These are phyloP conservation scores for Arabidopsis hybrid DNA, from an alignment of 441 rosid species.

Conservation along the genomic window DNA sequence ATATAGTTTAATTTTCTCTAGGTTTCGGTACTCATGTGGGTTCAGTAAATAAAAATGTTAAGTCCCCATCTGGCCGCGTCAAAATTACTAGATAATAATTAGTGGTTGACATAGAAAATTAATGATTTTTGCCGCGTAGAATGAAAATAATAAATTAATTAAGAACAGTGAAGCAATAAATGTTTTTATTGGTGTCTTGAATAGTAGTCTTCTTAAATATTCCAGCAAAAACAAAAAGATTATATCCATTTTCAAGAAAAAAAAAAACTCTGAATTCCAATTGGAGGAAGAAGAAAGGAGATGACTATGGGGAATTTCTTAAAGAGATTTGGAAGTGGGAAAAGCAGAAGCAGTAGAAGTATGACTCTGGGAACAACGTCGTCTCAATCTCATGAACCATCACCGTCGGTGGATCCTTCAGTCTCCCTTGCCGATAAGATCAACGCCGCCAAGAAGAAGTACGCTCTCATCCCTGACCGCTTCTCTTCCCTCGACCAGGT, in stretches of 20 bases:
- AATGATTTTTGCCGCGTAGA: slow-evolving; percentile 16
- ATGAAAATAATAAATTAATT: neutral
- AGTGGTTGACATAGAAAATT: neutral
- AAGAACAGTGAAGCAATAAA: neutral
- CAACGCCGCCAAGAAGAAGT: slow-evolving; percentile 40
- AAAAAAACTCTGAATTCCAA: neutral
- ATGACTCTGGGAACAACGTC: slow-evolving; percentile 10
- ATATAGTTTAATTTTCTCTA: neutral
- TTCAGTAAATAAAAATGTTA: neutral
- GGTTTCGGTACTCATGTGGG: slow-evolving; percentile 5
- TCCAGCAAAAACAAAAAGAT: neutral
- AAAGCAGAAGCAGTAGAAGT: slow-evolving; percentile 30
- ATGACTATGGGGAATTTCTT: slow-evolving; percentile 39
- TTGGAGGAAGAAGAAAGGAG: slow-evolving; percentile 27
- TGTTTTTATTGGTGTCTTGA: neutral
- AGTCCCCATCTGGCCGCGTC: slow-evolving; percentile 17
- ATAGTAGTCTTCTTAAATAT: neutral
- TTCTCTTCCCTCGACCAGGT: slow-evolving; percentile 48
- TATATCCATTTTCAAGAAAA: neutral
- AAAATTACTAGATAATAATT: neutral
- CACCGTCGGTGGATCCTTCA: slow-evolving; percentile 5
- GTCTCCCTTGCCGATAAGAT: slow-evolving; percentile 32
- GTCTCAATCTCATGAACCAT: slow-evolving; percentile 16
- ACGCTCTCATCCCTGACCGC: slow-evolving; percentile 45
- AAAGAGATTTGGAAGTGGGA: slow-evolving; percentile 36